Evolutionary conservation across 345 rosid genomes (phyloP), one percentile per base, ranked within the genome.

Genomic region (Corchorus capsularis): DNA sequence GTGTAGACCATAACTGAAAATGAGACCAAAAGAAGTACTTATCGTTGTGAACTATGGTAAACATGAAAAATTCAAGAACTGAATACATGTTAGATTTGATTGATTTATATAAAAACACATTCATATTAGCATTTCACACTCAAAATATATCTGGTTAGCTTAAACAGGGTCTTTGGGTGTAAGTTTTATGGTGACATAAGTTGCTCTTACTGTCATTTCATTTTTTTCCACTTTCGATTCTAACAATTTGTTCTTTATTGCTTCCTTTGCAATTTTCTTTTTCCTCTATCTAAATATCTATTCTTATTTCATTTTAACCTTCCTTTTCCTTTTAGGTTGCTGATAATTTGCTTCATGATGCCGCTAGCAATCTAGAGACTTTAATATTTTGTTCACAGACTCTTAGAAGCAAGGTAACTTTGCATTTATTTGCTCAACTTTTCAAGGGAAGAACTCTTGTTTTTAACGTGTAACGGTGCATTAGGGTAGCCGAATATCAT

Each of bases 341-440:
- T 84, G 99, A 96, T 87, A 96, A 96, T 84, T 87, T 94, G 86
- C 98, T 96, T 76, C 99, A 96, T 64, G 99, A 96, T 85, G 84
- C 95, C 68, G 84, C 94, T 11, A 96, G 98, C 93, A 96, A 96
- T 88, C 80, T 89, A 78, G 98, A 96, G 82, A 96, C 99, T 66
- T 86, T 94, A 77, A 96, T 96, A 79, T 96, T 96, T 83, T 96
- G 98, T 79, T 96, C 99, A 50, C 99, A 94, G 83, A 96, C 99
- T n/a, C 98, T 96, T 75, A 82, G 99, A 86, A 92, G 98, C 97
- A 96, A 96, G 98, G 99, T 94, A 93, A 77, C 34, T 69, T n/a
- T 78, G 34, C 45, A 20, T 73, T 74, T 20, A 14, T 37, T 52
- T 59, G 27, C n/a, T 76, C 37, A 12, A 22, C 4, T 66, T 32